Evolutionary conservation across 2,329 filamentous ascomycete genomes (phyloP).

Genomic region (Paecilomyces variotii): DNA sequence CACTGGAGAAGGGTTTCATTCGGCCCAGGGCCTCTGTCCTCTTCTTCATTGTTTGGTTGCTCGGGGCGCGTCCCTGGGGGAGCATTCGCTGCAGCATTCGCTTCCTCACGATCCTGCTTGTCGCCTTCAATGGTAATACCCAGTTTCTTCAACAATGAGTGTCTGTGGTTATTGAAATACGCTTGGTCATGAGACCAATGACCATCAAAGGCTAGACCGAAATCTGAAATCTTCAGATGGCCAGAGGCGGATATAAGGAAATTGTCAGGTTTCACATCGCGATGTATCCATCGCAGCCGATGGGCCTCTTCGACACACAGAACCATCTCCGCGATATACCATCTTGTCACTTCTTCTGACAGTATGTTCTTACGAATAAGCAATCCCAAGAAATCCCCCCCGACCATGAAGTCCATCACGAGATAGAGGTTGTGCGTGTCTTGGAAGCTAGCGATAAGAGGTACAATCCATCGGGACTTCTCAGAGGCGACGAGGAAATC

Average conservation of each 20-base stretch:
- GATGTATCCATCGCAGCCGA: conserved; percentile 80
- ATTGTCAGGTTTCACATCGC: conserved; percentile 95
- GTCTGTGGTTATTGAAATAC: conserved; percentile 78
- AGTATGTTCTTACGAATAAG: conserved; percentile 79
- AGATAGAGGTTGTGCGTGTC: conserved; percentile 78
- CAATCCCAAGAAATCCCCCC: conserved; percentile 84
- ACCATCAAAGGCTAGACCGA: conserved; percentile 89
- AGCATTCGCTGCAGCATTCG: conserved; percentile 26
- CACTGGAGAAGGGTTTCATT: conserved; percentile 55
- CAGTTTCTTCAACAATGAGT: conserved; percentile 68
- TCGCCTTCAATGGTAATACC: conserved; percentile 69
- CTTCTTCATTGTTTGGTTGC: conserved; percentile 18
- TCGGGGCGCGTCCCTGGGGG: conserved; percentile 1
- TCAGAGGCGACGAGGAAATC: conserved; percentile 87
- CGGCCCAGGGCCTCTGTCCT: conserved; percentile 16
- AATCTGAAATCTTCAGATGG: conserved; percentile 92
- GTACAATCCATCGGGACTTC: conserved; percentile 84
- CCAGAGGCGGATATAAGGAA: conserved; percentile 84
- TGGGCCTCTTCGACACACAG: conserved; percentile 90
- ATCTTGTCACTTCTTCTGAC: conserved; percentile 68
- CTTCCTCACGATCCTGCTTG: conserved; percentile 56
- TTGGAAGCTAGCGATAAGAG: conserved; percentile 81
- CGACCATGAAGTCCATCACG: conserved; percentile 97
- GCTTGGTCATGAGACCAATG: conserved; percentile 87
- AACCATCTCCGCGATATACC: conserved; percentile 94